phyloP scores from a whole-genome alignment of 2,329 filamentous ascomycete genomes.

The Colletotrichum phormii region DNA sequence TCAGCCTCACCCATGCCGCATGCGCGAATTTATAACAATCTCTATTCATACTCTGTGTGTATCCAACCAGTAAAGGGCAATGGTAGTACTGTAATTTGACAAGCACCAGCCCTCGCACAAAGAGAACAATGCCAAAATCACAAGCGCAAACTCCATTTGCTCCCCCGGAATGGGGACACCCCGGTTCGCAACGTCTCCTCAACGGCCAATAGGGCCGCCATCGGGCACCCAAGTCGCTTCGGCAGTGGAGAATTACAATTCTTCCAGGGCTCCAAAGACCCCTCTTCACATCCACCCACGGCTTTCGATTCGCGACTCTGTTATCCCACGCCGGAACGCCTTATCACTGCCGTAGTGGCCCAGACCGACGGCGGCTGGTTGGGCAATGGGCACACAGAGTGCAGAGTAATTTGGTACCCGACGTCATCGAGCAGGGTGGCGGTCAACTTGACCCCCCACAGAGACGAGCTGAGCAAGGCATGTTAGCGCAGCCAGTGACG shows the following conservation, averaged over 20 bases:
- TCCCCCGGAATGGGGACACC: constrained; percentile 6
- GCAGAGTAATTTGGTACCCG: constrained; percentile 19
- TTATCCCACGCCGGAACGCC: background rate
- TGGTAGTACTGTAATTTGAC: constrained; percentile 5
- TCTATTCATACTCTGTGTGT: background rate
- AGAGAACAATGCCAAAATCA: constrained; percentile 11
- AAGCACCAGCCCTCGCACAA: background rate
- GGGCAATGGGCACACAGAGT: constrained; percentile 7
- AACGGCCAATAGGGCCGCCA: constrained; percentile 32
- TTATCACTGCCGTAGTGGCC: constrained; percentile 14
- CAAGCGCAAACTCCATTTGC: constrained; percentile 3
- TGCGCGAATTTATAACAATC: background rate
- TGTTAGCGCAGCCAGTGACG: background rate
- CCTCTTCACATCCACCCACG: background rate
- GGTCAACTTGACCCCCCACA: constrained; percentile 25
- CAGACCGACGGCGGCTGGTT: constrained; percentile 15
- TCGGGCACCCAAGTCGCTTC: constrained; percentile 25
- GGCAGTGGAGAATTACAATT: constrained; percentile 18
- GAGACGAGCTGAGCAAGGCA: background rate
- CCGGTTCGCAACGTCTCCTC: background rate
- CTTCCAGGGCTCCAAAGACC: constrained; percentile 8
- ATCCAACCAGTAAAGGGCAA: background rate
- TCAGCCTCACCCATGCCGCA: background rate
- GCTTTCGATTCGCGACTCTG: background rate
- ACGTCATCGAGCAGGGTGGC: constrained; percentile 36